Percentiles rank a stretch among this genome's conserved stretches.
These are phyloP conservation scores for Ochromonas danica DNA, from an alignment of 108 stramenopile species.

Conservation along the genomic window DNA sequence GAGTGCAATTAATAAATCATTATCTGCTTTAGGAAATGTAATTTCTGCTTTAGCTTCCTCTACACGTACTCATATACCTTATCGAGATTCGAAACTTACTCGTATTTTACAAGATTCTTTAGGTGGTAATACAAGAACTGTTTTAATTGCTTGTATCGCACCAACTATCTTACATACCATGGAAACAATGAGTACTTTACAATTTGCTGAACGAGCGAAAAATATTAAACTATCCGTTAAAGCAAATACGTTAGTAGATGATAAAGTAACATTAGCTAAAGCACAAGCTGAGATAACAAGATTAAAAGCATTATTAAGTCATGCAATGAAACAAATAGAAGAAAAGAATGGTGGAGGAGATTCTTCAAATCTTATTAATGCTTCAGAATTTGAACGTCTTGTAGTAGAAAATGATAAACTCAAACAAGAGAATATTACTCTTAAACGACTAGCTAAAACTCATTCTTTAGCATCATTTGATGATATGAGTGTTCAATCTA, in stretches of 20 bases:
- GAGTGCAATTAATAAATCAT: conserved; percentile 72
- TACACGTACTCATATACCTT: conserved; percentile 72
- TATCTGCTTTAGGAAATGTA: conserved; percentile 66
- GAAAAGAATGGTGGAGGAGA: background rate
- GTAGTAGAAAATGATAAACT: background rate
- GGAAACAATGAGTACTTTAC: conserved; percentile 8
- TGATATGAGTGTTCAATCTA: too few relatives aligned
- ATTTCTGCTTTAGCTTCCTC: conserved; percentile 55
- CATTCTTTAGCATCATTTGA: background rate
- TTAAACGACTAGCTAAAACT: background rate
- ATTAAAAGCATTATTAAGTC: conserved; percentile 19
- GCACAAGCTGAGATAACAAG: conserved; percentile 27
- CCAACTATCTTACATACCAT: conserved; percentile 21
- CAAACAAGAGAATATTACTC: background rate
- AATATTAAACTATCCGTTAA: conserved; percentile 8
- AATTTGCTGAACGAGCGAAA: conserved; percentile 35
- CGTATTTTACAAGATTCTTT: conserved; percentile 88
- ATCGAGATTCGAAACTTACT: conserved; percentile 89
- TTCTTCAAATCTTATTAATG: background rate
- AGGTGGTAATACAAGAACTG: conserved; percentile 63
- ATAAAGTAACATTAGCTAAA: background rate
- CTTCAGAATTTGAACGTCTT: background rate
- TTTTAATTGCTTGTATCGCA: conserved; percentile 36
- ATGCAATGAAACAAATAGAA: conserved; percentile 28
- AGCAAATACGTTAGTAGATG: conserved; percentile 27